phyloP scores from a whole-genome alignment of 2,329 filamentous ascomycete species.

The Thelonectria discophora region DNA sequence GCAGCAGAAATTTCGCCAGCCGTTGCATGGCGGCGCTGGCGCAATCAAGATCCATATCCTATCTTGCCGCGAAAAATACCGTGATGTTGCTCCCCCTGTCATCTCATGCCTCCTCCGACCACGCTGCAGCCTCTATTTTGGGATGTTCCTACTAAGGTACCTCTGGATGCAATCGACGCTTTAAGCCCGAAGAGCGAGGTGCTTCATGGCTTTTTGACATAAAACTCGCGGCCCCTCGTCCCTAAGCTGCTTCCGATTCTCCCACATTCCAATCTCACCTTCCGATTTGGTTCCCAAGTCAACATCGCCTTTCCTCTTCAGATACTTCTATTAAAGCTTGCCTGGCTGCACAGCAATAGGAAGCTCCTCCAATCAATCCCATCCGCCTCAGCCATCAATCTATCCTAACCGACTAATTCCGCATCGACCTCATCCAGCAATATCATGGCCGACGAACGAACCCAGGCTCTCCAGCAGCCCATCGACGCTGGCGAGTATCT shows the following conservation, averaged over 20 bases:
- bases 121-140: conserved; percentile 19
- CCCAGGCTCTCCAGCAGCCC: conserved; percentile 53
- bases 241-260: conserved; percentile 29
- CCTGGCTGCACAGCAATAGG: not conserved
- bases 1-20: not conserved
- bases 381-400: no score
- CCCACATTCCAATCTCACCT: conserved; percentile 28
- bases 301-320: conserved; percentile 15
- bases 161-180: not conserved
- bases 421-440: not conserved
- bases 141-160: conserved; percentile 12
- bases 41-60: conserved; percentile 19
- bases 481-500: conserved; percentile 74
- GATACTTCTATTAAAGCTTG: conserved; percentile 6
- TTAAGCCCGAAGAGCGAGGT: not conserved
- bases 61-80: conserved; percentile 18
- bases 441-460: not conserved
- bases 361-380: conserved; percentile 4
- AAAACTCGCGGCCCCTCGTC: conserved; percentile 36
- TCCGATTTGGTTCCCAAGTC: conserved; percentile 9
- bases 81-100: conserved; percentile 18
- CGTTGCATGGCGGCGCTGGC: conserved; percentile 11
- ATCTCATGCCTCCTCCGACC: conserved; percentile 20
- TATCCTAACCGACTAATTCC: not conserved
- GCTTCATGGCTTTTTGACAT: conserved; percentile 30